Percentiles rank a stretch among this genome's conserved stretches.
Evolutionary conservation across 1,284 basidiomycete genomes (phyloP).

Genomic region (Coriolopsis trogii): DNA sequence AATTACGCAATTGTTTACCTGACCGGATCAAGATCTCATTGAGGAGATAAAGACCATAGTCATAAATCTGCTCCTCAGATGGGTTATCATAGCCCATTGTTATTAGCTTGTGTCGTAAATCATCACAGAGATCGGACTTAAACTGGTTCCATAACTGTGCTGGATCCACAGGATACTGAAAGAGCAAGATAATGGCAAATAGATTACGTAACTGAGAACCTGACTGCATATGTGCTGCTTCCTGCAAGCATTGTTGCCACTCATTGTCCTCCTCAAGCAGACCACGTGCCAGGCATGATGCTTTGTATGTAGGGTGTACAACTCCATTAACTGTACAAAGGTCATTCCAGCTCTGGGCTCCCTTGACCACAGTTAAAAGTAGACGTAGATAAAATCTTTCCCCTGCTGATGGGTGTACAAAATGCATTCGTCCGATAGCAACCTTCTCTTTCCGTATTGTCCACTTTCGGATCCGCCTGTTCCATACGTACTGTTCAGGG

Average conservation of each 20-base stretch:
- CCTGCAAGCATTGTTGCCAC: constrained; percentile 43
- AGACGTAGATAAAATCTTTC: constrained; percentile 39
- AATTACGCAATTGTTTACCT: constrained; percentile 29
- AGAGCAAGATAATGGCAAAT: constrained; percentile 43
- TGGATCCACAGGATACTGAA: constrained; percentile 37
- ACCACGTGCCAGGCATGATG: constrained; percentile 43
- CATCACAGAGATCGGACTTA: constrained; percentile 42
- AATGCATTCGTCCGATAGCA: constrained; percentile 40
- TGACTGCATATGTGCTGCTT: constrained; percentile 45
- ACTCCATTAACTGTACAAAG: constrained; percentile 28
- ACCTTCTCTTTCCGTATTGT: constrained; percentile 13
- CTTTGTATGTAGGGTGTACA: constrained; percentile 27
- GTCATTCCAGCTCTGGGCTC: constrained; percentile 35
- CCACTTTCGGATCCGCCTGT: constrained; percentile 30
- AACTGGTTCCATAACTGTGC: constrained; percentile 40
- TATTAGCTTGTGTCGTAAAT: too few relatives aligned
- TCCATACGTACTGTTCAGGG: constrained; percentile 29
- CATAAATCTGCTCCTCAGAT: too few relatives aligned
- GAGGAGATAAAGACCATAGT: too few relatives aligned
- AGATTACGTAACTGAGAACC: constrained; percentile 36
- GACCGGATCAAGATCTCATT: constrained; percentile 30
- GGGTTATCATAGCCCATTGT: too few relatives aligned
- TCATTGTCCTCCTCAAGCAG: constrained; percentile 49
- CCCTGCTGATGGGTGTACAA: constrained; percentile 27
- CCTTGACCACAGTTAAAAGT: constrained; percentile 38